These are phyloP conservation scores for Dactylellina drechsleri DNA, from an alignment of 2,329 filamentous ascomycete species.

Conservation along the genomic window DNA sequence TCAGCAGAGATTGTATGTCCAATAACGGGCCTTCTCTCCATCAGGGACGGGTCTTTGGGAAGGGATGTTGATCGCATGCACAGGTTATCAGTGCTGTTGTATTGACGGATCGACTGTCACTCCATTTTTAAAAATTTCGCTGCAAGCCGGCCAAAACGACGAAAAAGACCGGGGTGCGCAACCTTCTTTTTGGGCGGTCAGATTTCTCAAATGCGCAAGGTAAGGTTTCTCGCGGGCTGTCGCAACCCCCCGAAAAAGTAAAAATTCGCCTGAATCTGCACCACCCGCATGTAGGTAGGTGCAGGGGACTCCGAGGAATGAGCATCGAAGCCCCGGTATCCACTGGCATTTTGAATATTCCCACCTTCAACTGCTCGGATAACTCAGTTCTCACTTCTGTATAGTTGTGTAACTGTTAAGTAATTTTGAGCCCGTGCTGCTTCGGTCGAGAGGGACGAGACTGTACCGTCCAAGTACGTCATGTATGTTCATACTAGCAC, in stretches of 20 bases:
- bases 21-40: neutral
- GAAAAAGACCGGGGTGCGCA: neutral
- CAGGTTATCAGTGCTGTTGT: conserved; percentile 26
- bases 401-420: neutral
- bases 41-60: neutral
- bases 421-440: conserved; percentile 11
- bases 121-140: conserved; percentile 17
- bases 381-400: conserved; percentile 13
- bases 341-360: conserved; percentile 7
- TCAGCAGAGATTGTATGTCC: conserved; percentile 3
- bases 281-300: conserved; percentile 20
- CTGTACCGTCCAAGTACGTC: conserved; percentile 1
- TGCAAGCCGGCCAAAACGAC: neutral
- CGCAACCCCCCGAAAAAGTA: conserved; percentile 55
- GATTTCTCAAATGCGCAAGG: conserved; percentile 34
- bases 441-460: conserved; percentile 42
- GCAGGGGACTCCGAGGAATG: conserved; percentile 37
- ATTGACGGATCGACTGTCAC: conserved; percentile 33
- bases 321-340: conserved; percentile 41
- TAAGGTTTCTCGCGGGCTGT: conserved; percentile 44
- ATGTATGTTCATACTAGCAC: neutral
- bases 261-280: conserved; percentile 33
- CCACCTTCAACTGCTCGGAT: conserved; percentile 47
- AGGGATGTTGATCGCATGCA: conserved; percentile 18
- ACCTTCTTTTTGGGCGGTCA: conserved; percentile 17